These are phyloP conservation scores for Fusarium pseudoanthophilum DNA, from an alignment of 2,329 filamentous ascomycete species.

Conservation along the genomic window DNA sequence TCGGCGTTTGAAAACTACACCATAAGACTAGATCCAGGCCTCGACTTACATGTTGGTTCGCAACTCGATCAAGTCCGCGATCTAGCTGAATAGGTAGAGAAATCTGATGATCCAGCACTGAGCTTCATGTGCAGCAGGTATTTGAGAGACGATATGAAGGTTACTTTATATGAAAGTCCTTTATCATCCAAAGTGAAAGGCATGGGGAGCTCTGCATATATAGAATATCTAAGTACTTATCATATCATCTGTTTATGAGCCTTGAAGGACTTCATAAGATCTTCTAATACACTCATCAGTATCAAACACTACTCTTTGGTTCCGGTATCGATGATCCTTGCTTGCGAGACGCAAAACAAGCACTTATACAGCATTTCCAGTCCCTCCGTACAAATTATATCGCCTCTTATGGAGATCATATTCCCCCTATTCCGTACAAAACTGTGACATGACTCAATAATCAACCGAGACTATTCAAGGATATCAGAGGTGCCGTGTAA, in stretches of 20 bases:
- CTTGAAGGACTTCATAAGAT: not conserved
- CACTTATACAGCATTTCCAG: not conserved
- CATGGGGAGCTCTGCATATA: not conserved
- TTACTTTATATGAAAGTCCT: not conserved
- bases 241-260: not conserved
- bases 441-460: not conserved
- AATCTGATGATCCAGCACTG: not conserved
- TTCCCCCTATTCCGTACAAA: not conserved
- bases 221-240: not conserved
- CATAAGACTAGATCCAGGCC: not conserved
- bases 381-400: not conserved
- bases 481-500: not conserved
- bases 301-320: not conserved
- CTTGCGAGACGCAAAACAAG: not conserved
- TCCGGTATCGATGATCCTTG: accelerated
- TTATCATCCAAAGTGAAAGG: not conserved
- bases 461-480: not conserved
- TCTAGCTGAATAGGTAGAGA: not conserved
- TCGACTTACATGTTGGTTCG: not conserved
- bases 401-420: not conserved
- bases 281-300: not conserved
- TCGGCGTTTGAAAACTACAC: not conserved
- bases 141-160: not conserved
- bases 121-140: not conserved
- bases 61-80: not conserved